Base-by-base conservation (phyloP, 768 basidiomycete species). In the Cystobasidium tubakii region DNA sequence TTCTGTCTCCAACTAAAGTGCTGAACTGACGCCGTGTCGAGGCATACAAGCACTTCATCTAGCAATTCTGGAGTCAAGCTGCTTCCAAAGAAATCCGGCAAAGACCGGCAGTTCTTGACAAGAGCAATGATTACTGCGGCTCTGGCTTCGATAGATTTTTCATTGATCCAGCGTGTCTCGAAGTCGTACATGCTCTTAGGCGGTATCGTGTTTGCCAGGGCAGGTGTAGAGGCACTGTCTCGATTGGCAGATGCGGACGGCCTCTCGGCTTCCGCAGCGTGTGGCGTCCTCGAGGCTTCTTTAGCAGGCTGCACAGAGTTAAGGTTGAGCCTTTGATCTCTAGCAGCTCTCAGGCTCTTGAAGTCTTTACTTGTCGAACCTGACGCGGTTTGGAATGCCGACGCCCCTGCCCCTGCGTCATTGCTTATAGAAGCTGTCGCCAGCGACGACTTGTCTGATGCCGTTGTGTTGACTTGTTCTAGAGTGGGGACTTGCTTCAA, bases 31-130 rank as follows among this genome's bases (percentile, higher is more conserved):
- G 31, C 43, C 19, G 50, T 12, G 15, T 55, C 39, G 10, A 71
- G 39, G 69, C 54, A 71, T 7, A 12, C n/a, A 1, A 71, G 34
- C 13, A 71, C 29, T 1, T 44, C 55, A 39, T 71, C 69, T 27
- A 71, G 50, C 54, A 71, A 19, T 54, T 71, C 69, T 19, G 69
- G 69, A 6, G 69, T 54, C 4, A 71, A 36, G 29, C 55, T 71
- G 13, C 34, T 34, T 13, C 55, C 54, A 36, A 60, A 6, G n/a
- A 71, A 36, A 1, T 29, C 54, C 1, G 54, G 54, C 33, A 71
- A 19, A 34, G 53, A 55, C 31, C 13, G 6, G 12, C 42, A 27
- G 12, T 54, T 12, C 23, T 54, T 31, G 12, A 15, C 2, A 21
- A 46, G 50, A 27, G 21, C 50, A 21, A 53, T 31, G n/a, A 67